A percentile compares a stretch with the other conserved stretches of the same genome.
phyloP scores from a whole-genome alignment of 345 rosid species.

The Pistacia atlantica region DNA sequence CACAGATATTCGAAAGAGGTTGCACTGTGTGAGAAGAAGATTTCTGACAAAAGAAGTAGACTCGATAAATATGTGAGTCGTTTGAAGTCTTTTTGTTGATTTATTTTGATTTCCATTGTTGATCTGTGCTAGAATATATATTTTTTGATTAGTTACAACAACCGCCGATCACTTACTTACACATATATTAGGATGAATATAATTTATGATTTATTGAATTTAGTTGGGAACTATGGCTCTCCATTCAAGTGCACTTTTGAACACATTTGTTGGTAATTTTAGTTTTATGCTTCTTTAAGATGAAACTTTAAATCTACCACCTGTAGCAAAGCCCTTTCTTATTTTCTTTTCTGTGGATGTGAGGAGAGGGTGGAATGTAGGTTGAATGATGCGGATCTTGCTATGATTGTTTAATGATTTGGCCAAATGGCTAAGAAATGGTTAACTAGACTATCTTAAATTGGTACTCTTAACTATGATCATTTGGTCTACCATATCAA shows the following conservation, averaged over 20 bases:
- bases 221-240: background rate
- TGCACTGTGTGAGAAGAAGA: conserved; percentile 73
- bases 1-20: conserved; percentile 81
- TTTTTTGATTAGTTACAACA: background rate
- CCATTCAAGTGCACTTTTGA: background rate
- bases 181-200: background rate
- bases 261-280: background rate
- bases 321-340: background rate
- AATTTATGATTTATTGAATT: background rate
- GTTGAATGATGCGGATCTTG: background rate
- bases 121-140: background rate
- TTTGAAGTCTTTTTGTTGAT: conserved; percentile 8
- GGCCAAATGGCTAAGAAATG: background rate
- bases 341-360: background rate
- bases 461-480: conserved; percentile 1
- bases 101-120: background rate
- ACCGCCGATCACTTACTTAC: background rate
- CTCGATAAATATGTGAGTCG: conserved; percentile 76
- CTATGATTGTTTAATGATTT: background rate
- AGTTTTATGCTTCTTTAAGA: background rate
- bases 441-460: background rate
- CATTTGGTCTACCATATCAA: background rate
- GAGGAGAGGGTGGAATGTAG: background rate
- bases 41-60: conserved; percentile 67
- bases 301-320: background rate